Conservation (phyloP, 768 basidiomycete genomes). For the Tylopilus sp. region DNA sequence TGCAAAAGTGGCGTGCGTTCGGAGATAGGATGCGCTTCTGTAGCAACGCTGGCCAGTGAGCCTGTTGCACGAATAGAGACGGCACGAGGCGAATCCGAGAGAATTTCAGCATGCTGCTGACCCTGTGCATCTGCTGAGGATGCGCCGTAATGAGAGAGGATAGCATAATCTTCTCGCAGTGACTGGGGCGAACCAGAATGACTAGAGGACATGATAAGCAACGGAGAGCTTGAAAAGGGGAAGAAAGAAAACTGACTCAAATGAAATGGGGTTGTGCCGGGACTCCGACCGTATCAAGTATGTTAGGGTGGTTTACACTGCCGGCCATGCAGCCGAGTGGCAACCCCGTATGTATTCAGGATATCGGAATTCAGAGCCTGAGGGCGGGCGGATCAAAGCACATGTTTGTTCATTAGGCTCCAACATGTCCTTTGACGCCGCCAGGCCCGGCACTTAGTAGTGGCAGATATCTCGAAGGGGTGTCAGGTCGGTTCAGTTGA, state of each 20-base stretch:
- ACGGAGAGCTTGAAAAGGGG: too few species aligned
- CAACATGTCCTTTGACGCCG: too few species aligned
- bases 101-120: not conserved
- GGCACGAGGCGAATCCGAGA: constrained; percentile 17
- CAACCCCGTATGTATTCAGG: not conserved
- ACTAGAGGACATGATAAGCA: constrained; percentile 15
- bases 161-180: constrained; percentile 62
- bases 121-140: constrained; percentile 15
- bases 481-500: too few species aligned
- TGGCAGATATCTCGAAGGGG: too few species aligned
- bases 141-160: constrained; percentile 52
- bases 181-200: constrained; percentile 33
- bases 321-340: not conserved
- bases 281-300: not conserved
- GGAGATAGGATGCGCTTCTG: constrained; percentile 4
- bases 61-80: constrained; percentile 15
- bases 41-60: not conserved
- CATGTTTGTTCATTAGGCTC: too few species aligned
- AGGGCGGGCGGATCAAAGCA: too few species aligned
- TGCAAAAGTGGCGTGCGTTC: constrained; percentile 60
- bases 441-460: too few species aligned
- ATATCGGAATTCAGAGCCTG: too few species aligned
- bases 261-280: too few species aligned
- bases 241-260: not conserved
- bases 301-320: not conserved